phyloP scores from a whole-genome alignment of 2,329 filamentous ascomycete genomes.

The Trichoderma koningii region DNA sequence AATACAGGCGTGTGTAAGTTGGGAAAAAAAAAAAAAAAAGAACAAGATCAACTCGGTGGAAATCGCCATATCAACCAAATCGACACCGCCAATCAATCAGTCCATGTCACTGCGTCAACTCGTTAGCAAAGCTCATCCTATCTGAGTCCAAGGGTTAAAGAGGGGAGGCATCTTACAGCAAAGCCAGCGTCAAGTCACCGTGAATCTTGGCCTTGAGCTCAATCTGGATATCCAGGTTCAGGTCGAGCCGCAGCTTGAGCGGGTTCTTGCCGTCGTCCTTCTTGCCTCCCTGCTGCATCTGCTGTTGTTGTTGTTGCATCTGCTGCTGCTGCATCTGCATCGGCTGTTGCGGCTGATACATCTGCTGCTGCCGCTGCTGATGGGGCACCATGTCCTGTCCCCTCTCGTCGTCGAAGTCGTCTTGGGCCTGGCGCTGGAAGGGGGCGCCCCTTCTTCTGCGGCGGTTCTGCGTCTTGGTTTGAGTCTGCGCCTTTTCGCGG shows the following conservation, averaged over 20 bases:
- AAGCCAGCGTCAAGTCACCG: slow-evolving; percentile 71
- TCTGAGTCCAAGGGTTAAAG: neutral
- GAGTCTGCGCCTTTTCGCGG: slow-evolving; percentile 4
- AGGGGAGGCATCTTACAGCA: slow-evolving; percentile 57
- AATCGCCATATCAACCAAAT: neutral
- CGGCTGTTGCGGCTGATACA: slow-evolving; percentile 28
- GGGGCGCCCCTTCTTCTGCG: slow-evolving; percentile 30
- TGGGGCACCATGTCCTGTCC: slow-evolving; percentile 34
- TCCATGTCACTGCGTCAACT: slow-evolving; percentile 24
- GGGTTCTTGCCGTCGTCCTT: slow-evolving; percentile 54
- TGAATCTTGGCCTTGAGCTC: slow-evolving; percentile 78
- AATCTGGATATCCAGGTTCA: slow-evolving; percentile 79
- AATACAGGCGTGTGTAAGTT: neutral
- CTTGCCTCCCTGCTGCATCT: slow-evolving; percentile 27
- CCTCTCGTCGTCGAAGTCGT: slow-evolving; percentile 29
- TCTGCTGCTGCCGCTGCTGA: slow-evolving; percentile 32
- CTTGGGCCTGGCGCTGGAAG: slow-evolving; percentile 17
- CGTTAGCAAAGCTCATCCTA: neutral
- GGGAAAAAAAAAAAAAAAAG: neutral
- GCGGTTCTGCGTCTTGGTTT: slow-evolving; percentile 17
- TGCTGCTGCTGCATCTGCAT: slow-evolving; percentile 31
- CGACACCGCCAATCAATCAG: slow-evolving; percentile 14
- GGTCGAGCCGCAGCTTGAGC: slow-evolving; percentile 65
- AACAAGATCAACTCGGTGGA: neutral
- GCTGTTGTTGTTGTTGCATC: slow-evolving; percentile 32